Conservation (phyloP, 2,329 filamentous ascomycete genomes). For the Sporothrix globosa region DNA sequence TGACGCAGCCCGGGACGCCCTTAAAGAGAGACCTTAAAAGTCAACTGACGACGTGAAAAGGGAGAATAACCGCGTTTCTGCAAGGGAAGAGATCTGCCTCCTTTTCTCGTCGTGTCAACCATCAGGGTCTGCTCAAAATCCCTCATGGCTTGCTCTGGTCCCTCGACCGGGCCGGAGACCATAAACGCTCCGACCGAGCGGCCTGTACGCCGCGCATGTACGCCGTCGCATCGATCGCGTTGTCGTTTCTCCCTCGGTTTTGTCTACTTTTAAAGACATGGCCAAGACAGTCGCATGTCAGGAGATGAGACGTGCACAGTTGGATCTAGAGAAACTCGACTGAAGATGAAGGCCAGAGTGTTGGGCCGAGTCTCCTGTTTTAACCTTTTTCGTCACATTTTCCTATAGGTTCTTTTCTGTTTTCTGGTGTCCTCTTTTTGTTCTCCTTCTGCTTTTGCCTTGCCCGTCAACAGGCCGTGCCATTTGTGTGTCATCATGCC, state of each 20-base stretch:
- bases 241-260: not conserved
- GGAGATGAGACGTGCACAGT: not conserved
- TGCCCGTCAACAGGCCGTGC: not conserved
- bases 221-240: too few species aligned
- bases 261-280: not conserved
- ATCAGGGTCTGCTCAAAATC: not conserved
- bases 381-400: not conserved
- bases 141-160: not conserved
- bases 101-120: not conserved
- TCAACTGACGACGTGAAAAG: not conserved
- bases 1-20: not conserved
- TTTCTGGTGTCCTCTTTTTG: not conserved
- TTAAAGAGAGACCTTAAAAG: not conserved
- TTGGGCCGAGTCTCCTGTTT: not conserved
- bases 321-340: not conserved
- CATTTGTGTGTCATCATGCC: not conserved
- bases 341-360: not conserved
- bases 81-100: constrained; percentile 17
- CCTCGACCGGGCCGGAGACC: not conserved
- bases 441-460: too few species aligned
- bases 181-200: not conserved
- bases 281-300: not conserved
- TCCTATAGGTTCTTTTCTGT: not conserved
- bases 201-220: too few species aligned
- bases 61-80: not conserved